These are phyloP conservation scores for Gynandropsis gynandra DNA, from an alignment of 345 rosid species.

Conservation along the genomic window DNA sequence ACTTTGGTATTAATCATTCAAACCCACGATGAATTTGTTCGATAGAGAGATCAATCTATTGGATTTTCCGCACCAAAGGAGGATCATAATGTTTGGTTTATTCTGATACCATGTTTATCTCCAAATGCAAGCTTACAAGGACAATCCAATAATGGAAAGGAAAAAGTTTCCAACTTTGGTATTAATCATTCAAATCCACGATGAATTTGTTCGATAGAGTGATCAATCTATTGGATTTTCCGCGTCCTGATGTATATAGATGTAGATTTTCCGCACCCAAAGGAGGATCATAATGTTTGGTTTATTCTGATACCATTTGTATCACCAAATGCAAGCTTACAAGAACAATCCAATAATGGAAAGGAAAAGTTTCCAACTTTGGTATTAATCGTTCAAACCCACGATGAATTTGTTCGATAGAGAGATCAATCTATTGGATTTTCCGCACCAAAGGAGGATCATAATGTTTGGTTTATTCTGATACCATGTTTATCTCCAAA, in stretches of 20 bases:
- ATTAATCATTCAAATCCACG: neutral
- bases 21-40: neutral
- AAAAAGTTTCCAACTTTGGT: conserved; percentile 17
- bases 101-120: conserved; percentile 49
- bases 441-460: too few species aligned
- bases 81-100: too few species aligned
- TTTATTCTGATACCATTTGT: conserved; percentile 48
- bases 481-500: conserved; percentile 54
- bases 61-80: too few species aligned
- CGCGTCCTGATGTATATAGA: too few species aligned
- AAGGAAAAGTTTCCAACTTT: conserved; percentile 16
- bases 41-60: too few species aligned
- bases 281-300: too few species aligned
- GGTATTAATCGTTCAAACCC: neutral
- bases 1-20: conserved; percentile 3
- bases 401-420: neutral
- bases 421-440: conserved; percentile 11
- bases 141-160: conserved; percentile 39
- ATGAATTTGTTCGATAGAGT: too few species aligned
- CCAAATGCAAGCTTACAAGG: conserved; percentile 63
- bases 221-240: too few species aligned
- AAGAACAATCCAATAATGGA: conserved; percentile 46
- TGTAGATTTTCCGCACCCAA: too few species aligned
- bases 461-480: too few species aligned
- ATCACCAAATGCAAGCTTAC: conserved; percentile 68